Evolutionary conservation across 768 basidiomycete genomes (phyloP).

Genomic region (Xerocomus spinulosus): DNA sequence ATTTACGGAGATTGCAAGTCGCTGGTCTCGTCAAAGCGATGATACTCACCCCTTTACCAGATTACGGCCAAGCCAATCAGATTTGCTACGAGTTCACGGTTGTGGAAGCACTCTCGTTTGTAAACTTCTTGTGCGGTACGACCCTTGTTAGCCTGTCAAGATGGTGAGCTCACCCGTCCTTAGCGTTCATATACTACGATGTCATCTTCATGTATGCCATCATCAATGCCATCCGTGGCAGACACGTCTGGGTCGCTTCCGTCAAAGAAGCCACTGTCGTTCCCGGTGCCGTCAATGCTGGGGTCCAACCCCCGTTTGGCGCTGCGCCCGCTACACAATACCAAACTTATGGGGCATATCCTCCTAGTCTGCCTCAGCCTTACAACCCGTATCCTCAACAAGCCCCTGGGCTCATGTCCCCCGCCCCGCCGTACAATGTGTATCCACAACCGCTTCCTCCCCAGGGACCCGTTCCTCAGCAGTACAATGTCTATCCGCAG

Average conservation of each 20-base stretch:
- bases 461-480: not conserved
- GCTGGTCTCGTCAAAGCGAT: not conserved
- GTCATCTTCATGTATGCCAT: constrained; percentile 21
- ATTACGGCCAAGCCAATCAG: constrained; percentile 2
- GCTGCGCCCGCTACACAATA: constrained; percentile 5
- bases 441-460: not conserved
- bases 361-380: constrained; percentile 4
- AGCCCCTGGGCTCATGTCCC: not conserved
- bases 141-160: not conserved
- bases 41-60: constrained; percentile 4
- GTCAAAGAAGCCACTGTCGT: constrained; percentile 15
- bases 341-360: constrained; percentile 2
- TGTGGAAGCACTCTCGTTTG: constrained; percentile 20
- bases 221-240: constrained; percentile 20
- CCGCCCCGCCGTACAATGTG: not conserved
- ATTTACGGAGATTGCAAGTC: constrained; percentile 8
- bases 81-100: constrained; percentile 18
- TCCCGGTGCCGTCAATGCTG: not conserved
- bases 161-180: not conserved
- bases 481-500: not conserved
- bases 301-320: constrained; percentile 7
- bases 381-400: constrained; percentile 11
- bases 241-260: constrained; percentile 21
- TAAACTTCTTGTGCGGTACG: constrained; percentile 24
- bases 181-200: constrained; percentile 25